A percentile compares a stretch with the other conserved stretches of the same genome.
phyloP scores from a whole-genome alignment of 345 rosid genomes.

The Limnanthes douglasii region DNA sequence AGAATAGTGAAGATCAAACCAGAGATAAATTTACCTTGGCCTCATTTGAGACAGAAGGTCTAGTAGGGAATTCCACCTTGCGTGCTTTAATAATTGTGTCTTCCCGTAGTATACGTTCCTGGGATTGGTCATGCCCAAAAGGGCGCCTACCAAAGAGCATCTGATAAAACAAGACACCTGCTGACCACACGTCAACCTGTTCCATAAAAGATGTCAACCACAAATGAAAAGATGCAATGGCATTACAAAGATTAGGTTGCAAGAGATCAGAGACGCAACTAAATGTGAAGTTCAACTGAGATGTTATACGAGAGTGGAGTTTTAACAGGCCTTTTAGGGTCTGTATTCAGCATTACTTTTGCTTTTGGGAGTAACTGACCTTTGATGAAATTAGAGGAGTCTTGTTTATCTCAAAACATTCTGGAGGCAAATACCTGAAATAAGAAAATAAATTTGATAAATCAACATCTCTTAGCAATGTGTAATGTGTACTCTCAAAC shows the following conservation, averaged over 20 bases:
- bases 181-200: constrained; percentile 99
- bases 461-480: too few relatives aligned
- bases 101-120: constrained; percentile 87
- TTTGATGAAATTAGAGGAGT: constrained; percentile 93
- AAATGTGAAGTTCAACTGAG: too few relatives aligned
- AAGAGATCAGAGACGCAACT: too few relatives aligned
- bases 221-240: too few relatives aligned
- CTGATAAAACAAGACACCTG: constrained; percentile 86
- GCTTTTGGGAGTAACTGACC: constrained; percentile 32
- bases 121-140: constrained; percentile 96
- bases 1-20: not conserved
- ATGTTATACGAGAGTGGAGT: too few relatives aligned
- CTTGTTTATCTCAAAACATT: constrained; percentile 90
- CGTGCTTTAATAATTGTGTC: constrained; percentile 96
- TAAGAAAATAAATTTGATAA: too few relatives aligned
- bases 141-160: constrained; percentile 93
- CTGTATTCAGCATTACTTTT: too few relatives aligned
- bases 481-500: too few relatives aligned
- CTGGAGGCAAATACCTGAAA: constrained; percentile 94
- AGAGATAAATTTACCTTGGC: constrained; percentile 50
- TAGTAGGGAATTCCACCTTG: constrained; percentile 87
- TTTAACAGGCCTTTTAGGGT: too few relatives aligned
- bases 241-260: too few relatives aligned
- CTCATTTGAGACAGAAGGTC: constrained; percentile 83
- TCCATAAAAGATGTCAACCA: too few relatives aligned